Conservation (phyloP, 2,329 filamentous ascomycete genomes). For the Zymoseptoria crescenta region DNA sequence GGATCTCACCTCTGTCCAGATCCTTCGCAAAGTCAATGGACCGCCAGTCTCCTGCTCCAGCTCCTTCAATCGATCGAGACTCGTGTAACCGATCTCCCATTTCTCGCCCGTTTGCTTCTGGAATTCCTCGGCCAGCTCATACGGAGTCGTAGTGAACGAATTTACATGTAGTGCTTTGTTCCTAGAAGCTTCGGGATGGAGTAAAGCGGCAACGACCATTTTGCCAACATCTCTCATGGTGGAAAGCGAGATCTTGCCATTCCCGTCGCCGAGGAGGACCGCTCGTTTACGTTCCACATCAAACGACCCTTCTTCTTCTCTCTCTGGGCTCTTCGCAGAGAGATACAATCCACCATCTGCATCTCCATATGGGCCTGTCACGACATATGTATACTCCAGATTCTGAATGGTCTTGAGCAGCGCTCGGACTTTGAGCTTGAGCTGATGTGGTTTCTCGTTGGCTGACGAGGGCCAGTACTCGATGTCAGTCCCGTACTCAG, state of each 20-base stretch:
- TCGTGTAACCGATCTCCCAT: slow-evolving; percentile 49
- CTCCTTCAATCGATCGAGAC: slow-evolving; percentile 47
- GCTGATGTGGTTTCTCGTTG: slow-evolving; percentile 59
- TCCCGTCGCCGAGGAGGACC: slow-evolving; percentile 53
- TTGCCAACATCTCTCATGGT: slow-evolving; percentile 65
- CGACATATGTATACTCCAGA: slow-evolving; percentile 58
- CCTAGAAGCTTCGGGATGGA: slow-evolving; percentile 46
- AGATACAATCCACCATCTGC: slow-evolving; percentile 44
- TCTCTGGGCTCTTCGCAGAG: slow-evolving; percentile 31
- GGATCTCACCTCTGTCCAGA: slow-evolving; percentile 47
- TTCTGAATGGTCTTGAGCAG: slow-evolving; percentile 47
- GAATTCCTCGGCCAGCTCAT: slow-evolving; percentile 57
- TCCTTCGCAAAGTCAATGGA: slow-evolving; percentile 54
- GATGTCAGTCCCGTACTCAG: slow-evolving; percentile 60
- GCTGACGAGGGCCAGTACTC: slow-evolving; percentile 51
- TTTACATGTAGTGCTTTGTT: slow-evolving; percentile 59
- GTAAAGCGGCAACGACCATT: slow-evolving; percentile 55
- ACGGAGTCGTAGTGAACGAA: slow-evolving; percentile 60
- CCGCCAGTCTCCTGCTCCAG: slow-evolving; percentile 54
- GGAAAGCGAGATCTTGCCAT: slow-evolving; percentile 58
- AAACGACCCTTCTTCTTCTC: slow-evolving; percentile 48
- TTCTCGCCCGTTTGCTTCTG: slow-evolving; percentile 53
- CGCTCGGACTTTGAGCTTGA: slow-evolving; percentile 60
- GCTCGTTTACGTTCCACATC: slow-evolving; percentile 52
- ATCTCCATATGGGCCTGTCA: slow-evolving; percentile 63